Evolutionary conservation across 768 basidiomycete species (phyloP).

Genomic region (Lactarius pseudohatsudake): DNA sequence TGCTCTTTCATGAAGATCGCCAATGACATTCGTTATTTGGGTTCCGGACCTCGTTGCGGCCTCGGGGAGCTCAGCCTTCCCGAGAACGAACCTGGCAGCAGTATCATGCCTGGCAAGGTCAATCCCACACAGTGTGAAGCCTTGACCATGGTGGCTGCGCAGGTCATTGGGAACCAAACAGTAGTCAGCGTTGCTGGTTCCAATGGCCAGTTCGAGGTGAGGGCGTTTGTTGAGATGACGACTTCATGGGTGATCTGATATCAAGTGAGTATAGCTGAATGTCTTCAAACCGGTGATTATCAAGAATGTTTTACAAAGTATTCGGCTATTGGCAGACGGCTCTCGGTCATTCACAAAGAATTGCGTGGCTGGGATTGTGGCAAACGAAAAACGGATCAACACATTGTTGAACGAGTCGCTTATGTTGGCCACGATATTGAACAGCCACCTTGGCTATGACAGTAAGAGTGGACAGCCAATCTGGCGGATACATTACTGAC

Average conservation of each 20-base stretch:
- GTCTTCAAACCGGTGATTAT: conserved; percentile 99
- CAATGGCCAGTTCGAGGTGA: conserved; percentile 94
- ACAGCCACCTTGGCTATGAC: conserved; percentile 95
- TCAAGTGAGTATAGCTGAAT: conserved; percentile 63
- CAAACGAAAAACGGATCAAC: conserved; percentile 92
- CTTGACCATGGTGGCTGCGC: conserved; percentile 96
- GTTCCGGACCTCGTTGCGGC: conserved; percentile 96
- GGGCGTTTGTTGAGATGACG: conserved; percentile 28
- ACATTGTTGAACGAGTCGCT: conserved; percentile 89
- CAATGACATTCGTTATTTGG: conserved; percentile 97
- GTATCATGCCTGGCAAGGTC: conserved; percentile 99
- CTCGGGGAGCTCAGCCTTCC: conserved; percentile 92
- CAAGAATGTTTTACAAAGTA: conserved; percentile 96
- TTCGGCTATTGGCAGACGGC: conserved; percentile 90
- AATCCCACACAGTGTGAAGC: conserved; percentile 99
- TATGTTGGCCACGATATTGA: conserved; percentile 97
- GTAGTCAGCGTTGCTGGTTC: conserved; percentile 89
- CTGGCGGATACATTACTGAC: conserved; percentile 11
- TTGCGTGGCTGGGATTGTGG: conserved; percentile 94
- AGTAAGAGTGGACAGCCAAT: conserved; percentile 52
- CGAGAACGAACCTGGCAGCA: conserved; percentile 98
- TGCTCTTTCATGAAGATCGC: conserved; percentile 99
- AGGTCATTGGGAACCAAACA: conserved; percentile 98
- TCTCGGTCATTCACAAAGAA: conserved; percentile 95
- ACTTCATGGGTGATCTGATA: neutral